Base-by-base conservation (phyloP, 495 filamentous ascomycete species). In the Poronia punctata region DNA sequence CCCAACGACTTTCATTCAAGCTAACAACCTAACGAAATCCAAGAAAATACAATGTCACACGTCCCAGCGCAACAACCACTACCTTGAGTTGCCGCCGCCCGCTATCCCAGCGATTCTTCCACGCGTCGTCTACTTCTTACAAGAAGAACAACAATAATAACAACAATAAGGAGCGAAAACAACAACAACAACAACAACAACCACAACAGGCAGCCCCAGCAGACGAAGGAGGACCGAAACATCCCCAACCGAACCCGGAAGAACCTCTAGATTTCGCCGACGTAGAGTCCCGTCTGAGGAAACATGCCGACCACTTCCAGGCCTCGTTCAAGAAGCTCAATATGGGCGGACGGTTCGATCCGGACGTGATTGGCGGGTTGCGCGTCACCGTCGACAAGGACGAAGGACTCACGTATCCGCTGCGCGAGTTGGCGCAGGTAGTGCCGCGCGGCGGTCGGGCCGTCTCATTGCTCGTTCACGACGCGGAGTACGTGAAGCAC, bases 351-450 rank as follows among this genome's bases (percentile, higher is more conserved):
- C 67, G 82, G 12, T 78, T 88, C 63, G 84, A 82, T 53, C 75
- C 81, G 0, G 77, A 82, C 25, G 45, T 68, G 0, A 60, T 93
- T 23, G 83, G 87, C 52, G 61, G 62, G 7, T 48, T 93, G 38
- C 72, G 74, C 11, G 80, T 90, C 31, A 64, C 71, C 30, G 56
- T 80, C 3, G 63, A 72, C 59, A 43, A 45, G 28, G 43, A 44
- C 26, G 25, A 29, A 29, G 73, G 71, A 15, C 61, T 69, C 25
- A 71, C 66, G 2, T 73, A 73, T 45, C 63, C 69, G 40, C 61
- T 94, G 19, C 72, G 76, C 7, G 84, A 90, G 52, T 53, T 94
- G 28, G 86, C 86, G 19, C 82, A 86, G 48, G 74, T 94, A 9
- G 65, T 89, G 23, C 82, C 83, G 11, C 82, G 80, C 46, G 50